Evolutionary conservation across 768 basidiomycete genomes (phyloP).

Genomic region (Botryobasidium botryosum): DNA sequence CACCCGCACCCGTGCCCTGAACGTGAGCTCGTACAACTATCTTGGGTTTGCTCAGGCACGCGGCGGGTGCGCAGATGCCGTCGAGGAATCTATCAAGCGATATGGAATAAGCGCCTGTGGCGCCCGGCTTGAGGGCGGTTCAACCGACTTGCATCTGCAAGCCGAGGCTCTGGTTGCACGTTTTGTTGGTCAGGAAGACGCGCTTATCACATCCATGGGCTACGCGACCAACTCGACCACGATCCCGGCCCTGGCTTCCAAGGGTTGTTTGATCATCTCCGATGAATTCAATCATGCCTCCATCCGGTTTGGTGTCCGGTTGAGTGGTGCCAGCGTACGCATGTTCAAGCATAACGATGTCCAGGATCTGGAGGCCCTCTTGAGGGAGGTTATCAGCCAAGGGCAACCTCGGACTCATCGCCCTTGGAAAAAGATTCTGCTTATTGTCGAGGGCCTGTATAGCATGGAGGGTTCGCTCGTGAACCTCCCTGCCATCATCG

Average conservation of each 20-base stretch:
- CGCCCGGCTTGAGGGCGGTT: constrained; percentile 67
- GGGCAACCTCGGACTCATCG: constrained; percentile 94
- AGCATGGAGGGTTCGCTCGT: constrained; percentile 97
- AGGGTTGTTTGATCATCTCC: constrained; percentile 88
- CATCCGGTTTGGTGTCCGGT: constrained; percentile 79
- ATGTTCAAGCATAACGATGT: constrained; percentile 98
- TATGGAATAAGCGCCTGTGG: constrained; percentile 73
- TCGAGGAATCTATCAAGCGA: constrained; percentile 61
- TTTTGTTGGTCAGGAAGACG: constrained; percentile 81
- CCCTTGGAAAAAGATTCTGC: constrained; percentile 97
- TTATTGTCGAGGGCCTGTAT: constrained; percentile 91
- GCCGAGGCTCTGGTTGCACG: constrained; percentile 77
- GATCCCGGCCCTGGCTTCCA: constrained; percentile 77
- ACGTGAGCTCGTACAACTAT: constrained; percentile 98
- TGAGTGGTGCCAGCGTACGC: constrained; percentile 75
- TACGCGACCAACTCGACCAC: constrained; percentile 89
- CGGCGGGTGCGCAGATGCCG: constrained; percentile 89
- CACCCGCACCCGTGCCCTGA: constrained; percentile 69
- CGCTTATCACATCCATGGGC: constrained; percentile 89
- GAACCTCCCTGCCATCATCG: constrained; percentile 64
- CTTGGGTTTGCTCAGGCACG: constrained; percentile 91
- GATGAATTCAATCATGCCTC: constrained; percentile 95
- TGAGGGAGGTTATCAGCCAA: constrained; percentile 87
- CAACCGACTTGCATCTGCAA: constrained; percentile 62
- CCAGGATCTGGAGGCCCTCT: constrained; percentile 54